A percentile compares a stretch with the other conserved stretches of the same genome.
These are phyloP conservation scores for Micractinium conductrix DNA, from an alignment of 139 green algal genomes.

Conservation along the genomic window DNA sequence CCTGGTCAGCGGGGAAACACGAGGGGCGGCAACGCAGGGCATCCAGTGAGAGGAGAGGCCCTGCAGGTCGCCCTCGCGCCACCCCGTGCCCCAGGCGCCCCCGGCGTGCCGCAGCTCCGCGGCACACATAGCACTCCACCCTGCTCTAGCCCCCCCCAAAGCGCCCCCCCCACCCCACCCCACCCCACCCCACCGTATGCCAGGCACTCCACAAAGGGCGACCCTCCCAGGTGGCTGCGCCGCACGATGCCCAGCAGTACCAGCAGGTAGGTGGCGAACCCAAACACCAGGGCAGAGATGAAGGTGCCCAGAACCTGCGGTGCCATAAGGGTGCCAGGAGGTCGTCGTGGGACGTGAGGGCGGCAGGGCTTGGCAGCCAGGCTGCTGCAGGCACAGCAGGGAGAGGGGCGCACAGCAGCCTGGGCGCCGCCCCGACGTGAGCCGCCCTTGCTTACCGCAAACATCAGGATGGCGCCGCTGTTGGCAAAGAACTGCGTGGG, in stretches of 20 bases:
- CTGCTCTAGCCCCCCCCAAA: too few relatives aligned
- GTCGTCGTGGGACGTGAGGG: too few relatives aligned
- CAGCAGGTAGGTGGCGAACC: constrained; percentile 68
- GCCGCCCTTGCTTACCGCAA: constrained; percentile 43
- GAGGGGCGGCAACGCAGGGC: too few relatives aligned
- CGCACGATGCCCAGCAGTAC: constrained; percentile 56
- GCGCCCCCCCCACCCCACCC: not conserved
- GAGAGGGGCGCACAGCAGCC: too few relatives aligned
- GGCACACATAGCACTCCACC: too few relatives aligned
- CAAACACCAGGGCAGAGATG: constrained; percentile 64
- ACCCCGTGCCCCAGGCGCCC: too few relatives aligned
- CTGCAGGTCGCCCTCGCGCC: too few relatives aligned
- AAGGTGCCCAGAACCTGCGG: constrained; percentile 68
- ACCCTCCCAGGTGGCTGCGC: constrained; percentile 41
- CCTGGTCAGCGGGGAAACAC: constrained; percentile 35
- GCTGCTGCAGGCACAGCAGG: too few relatives aligned
- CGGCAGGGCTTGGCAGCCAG: too few relatives aligned
- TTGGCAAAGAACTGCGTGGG: constrained; percentile 61
- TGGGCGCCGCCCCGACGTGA: too few relatives aligned
- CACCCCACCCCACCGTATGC: constrained; percentile 46
- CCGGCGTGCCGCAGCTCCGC: too few relatives aligned
- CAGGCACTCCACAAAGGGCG: constrained; percentile 67
- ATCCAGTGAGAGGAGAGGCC: too few relatives aligned
- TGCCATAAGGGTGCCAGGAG: not conserved
- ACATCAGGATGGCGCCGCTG: constrained; percentile 46